A percentile compares a stretch with the other conserved stretches of the same genome.
Conservation (phyloP, 192 early-diverging fungal species). For the Spizellomyces sp. region DNA sequence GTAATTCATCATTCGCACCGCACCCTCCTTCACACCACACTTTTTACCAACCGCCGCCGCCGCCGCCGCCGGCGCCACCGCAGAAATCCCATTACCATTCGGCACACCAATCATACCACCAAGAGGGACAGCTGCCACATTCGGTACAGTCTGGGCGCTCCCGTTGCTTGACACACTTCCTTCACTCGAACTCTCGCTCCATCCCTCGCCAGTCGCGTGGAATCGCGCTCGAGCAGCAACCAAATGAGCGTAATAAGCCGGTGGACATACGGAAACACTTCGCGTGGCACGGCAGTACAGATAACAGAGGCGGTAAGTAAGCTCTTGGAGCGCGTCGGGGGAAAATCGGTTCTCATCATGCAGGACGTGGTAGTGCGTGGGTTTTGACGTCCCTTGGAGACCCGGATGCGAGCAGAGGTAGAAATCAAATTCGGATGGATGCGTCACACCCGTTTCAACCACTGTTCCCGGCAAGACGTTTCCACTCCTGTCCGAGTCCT, state of each 20-base stretch:
- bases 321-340: conserved; percentile 76
- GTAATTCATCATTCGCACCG: conserved; percentile 43
- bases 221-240: conserved; percentile 84
- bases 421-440: conserved; percentile 62
- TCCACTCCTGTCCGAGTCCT: conserved; percentile 55
- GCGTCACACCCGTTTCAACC: conserved; percentile 57
- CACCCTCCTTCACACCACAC: no score
- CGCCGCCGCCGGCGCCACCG: background rate
- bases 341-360: conserved; percentile 84
- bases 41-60: background rate
- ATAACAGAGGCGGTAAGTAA: conserved; percentile 90
- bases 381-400: conserved; percentile 90
- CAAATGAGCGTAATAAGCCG: conserved; percentile 94
- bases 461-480: conserved; percentile 65
- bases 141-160: background rate
- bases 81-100: conserved; percentile 4
- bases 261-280: conserved; percentile 83
- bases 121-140: background rate
- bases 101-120: conserved; percentile 7
- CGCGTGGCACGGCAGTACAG: conserved; percentile 86
- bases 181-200: conserved; percentile 32
- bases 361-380: conserved; percentile 89
- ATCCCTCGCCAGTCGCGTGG: conserved; percentile 69
- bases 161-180: conserved; percentile 2
- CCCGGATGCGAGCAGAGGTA: conserved; percentile 87